phyloP scores from a whole-genome alignment of 2,329 filamentous ascomycete genomes.

The Alternaria panax region DNA sequence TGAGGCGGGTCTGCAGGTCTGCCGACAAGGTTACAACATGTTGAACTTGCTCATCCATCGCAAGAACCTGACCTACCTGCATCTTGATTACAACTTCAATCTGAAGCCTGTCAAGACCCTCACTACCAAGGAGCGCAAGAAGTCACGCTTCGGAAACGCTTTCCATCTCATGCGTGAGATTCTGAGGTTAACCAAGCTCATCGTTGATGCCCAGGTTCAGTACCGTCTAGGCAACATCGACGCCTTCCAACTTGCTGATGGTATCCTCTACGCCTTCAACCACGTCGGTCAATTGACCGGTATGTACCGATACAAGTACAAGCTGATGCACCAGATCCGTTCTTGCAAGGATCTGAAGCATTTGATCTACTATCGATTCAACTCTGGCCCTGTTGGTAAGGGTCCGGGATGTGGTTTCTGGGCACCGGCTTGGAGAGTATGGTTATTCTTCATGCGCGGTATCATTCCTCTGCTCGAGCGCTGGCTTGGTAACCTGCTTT shows the following conservation, averaged over 20 bases:
- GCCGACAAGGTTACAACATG: conserved; percentile 99
- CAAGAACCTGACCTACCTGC: conserved; percentile 97
- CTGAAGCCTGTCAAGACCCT: conserved; percentile 98
- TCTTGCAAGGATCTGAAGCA: conserved; percentile 99
- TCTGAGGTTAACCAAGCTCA: conserved; percentile 91
- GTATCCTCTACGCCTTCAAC: conserved; percentile 99
- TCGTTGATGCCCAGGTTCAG: conserved; percentile 97
- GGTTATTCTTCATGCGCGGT: conserved; percentile 99
- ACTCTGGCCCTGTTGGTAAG: conserved; percentile 94
- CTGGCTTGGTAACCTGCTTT: conserved; percentile 96
- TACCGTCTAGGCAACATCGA: conserved; percentile 98
- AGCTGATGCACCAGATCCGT: conserved; percentile 99
- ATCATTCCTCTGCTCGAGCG: conserved; percentile 96
- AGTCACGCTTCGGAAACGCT: conserved; percentile 97
- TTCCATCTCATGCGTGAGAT: conserved; percentile 99
- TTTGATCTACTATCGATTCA: conserved; percentile 98
- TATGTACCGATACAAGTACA: conserved; percentile 99
- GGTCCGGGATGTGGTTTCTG: conserved; percentile 98
- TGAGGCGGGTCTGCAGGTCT: conserved; percentile 96
- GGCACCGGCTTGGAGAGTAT: conserved; percentile 98
- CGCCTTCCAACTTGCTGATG: conserved; percentile 96
- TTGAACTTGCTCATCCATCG: conserved; percentile 95
- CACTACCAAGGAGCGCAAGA: conserved; percentile 98
- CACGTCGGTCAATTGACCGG: conserved; percentile 97
- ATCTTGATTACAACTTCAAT: conserved; percentile 99